Base-by-base conservation (phyloP, 108 stramenopile genomes). In the Parietichytrium sp. region DNA sequence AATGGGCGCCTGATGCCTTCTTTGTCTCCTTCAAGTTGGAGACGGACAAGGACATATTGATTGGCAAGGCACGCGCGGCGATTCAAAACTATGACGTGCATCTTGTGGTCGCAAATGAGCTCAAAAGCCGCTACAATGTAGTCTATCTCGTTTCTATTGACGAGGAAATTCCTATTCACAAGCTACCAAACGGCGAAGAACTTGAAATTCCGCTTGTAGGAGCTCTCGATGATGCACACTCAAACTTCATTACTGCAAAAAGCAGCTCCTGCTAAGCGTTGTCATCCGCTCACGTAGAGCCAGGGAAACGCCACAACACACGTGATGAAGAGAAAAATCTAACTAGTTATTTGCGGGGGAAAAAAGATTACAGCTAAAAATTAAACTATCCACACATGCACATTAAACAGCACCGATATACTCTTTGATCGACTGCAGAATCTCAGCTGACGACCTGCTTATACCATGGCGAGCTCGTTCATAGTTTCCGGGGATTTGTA, bases 1-100 rank as follows among this genome's bases (percentile, higher is more conserved):
- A 16, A 6, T 99, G 96, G 96, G 94, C 94, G 45, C 96, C 98
- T 15, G 54, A 90, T 51, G 93, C 94, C 23, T 97, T 96, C 85
- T 86, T 94, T 6, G 93, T 96, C n/a, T 93, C 93, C 49, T 99
- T 99, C 93, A 98, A 98, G 83, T 90, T 99, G 49, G 98, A 99
- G 90, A 99, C 98, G 0, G 97, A 99, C 87, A 30, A 55, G 6
- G 72, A 83, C 8, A 90, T 98, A 15, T 86, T 99, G 51, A 86
- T 89, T 7, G 78, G 87, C 79, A 99, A 98, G 88, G 93, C 95
- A 15, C 87, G 87, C 55, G 83, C 86, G 52, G 94, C 97, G 16
- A 89, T 97, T 29, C 81, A 92, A 78, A 90, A 85, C 51, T 96
- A 97, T 83, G 92, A 91, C 61, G 93, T 96, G 78, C 95, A 99